Percentiles rank a stretch among this genome's conserved stretches.
Evolutionary conservation across 1,284 basidiomycete species (phyloP).

Genomic region (Microstroma glucosiphilum): DNA sequence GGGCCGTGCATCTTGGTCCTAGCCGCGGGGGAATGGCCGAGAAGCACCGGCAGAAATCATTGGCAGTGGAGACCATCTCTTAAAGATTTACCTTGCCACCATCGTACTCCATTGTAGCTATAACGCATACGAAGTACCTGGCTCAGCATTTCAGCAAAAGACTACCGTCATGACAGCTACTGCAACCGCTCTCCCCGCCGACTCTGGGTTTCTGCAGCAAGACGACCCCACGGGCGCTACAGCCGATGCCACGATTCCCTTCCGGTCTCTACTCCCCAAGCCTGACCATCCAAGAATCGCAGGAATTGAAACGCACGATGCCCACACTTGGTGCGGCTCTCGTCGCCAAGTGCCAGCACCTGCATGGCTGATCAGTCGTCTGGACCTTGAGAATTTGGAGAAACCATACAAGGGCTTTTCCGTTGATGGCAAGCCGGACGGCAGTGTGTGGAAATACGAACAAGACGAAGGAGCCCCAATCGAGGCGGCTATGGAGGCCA

Average conservation of each 20-base stretch:
- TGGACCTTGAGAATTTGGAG: constrained; percentile 41
- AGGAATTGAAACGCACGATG: constrained; percentile 36
- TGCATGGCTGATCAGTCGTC: constrained; percentile 47
- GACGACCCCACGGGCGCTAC: constrained; percentile 44
- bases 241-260: constrained; percentile 45
- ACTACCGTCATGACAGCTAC: not conserved
- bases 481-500: constrained; percentile 34
- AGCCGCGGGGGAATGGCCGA: too few relatives aligned
- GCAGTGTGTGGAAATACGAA: constrained; percentile 29
- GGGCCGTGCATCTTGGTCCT: too few relatives aligned
- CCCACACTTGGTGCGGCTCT: constrained; percentile 40
- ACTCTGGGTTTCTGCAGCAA: constrained; percentile 32
- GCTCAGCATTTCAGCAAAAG: too few relatives aligned
- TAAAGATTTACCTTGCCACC: too few relatives aligned
- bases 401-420: constrained; percentile 43
- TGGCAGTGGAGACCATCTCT: too few relatives aligned
- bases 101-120: too few relatives aligned
- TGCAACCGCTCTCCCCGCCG: not conserved
- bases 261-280: constrained; percentile 41
- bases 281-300: constrained; percentile 48
- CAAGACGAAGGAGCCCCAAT: constrained; percentile 49
- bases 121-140: too few relatives aligned
- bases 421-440: constrained; percentile 39
- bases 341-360: constrained; percentile 41
- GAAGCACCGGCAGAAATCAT: too few relatives aligned